These are phyloP conservation scores for Calonectria multiphialidica DNA, from an alignment of 2,329 filamentous ascomycete genomes.

Conservation along the genomic window DNA sequence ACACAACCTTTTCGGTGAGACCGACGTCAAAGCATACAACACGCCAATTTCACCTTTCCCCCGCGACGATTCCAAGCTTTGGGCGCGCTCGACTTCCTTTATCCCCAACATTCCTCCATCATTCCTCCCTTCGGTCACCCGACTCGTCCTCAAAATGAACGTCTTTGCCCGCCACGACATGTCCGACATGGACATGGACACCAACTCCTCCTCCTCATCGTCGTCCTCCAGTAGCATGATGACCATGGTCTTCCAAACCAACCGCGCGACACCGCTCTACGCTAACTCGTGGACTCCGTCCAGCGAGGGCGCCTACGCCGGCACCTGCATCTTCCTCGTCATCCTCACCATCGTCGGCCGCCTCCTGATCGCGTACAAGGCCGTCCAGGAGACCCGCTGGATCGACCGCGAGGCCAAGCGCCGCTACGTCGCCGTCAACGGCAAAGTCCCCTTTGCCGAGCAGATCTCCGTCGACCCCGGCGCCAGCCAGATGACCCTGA, in stretches of 20 bases:
- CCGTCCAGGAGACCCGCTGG: conserved; percentile 73
- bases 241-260: conserved; percentile 72
- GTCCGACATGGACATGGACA: conserved; percentile 34
- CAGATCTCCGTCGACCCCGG: conserved; percentile 69
- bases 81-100: background rate
- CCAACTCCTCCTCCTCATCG: conserved; percentile 29
- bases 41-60: background rate
- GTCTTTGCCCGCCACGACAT: conserved; percentile 41
- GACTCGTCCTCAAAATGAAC: conserved; percentile 28
- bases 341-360: conserved; percentile 79
- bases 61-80: background rate
- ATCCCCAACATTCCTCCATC: background rate
- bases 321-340: conserved; percentile 92
- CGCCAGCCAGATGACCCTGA: conserved; percentile 72
- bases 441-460: conserved; percentile 70
- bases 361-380: conserved; percentile 78
- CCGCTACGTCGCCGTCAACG: conserved; percentile 81
- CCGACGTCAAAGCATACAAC: conserved; percentile 1
- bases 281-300: conserved; percentile 80
- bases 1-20: conserved; percentile 1
- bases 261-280: conserved; percentile 63
- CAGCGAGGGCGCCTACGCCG: conserved; percentile 80
- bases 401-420: conserved; percentile 78
- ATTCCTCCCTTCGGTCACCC: background rate
- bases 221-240: conserved; percentile 47